These are phyloP conservation scores for Starmerella vaccinii DNA, from an alignment of 805 yeast species.

Conservation along the genomic window DNA sequence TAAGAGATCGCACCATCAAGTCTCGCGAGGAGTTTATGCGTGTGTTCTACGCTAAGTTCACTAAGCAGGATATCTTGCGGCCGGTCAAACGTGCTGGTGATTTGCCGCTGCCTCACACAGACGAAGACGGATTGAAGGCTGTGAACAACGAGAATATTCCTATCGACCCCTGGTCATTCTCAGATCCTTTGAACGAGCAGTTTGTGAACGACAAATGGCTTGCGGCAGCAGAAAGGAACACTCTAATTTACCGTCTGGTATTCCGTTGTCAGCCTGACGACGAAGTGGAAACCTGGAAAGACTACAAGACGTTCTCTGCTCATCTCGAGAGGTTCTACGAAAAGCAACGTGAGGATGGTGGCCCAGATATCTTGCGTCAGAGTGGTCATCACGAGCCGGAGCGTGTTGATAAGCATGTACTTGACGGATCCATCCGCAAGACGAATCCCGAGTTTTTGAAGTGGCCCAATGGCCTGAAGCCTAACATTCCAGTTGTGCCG, in stretches of 20 bases:
- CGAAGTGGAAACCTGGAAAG: conserved; percentile 79
- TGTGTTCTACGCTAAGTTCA: conserved; percentile 23
- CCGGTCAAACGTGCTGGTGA: conserved; percentile 18
- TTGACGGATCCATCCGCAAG: conserved; percentile 14
- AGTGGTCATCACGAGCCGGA: conserved; percentile 25
- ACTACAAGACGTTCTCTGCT: conserved; percentile 58
- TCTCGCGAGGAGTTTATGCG: conserved; percentile 28
- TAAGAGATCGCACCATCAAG: conserved; percentile 15
- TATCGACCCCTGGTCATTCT: conserved; percentile 80
- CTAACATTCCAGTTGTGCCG: background rate
- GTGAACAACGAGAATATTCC: conserved; percentile 34
- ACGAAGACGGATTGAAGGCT: conserved; percentile 24
- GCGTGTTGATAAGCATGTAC: conserved; percentile 21
- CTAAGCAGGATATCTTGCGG: conserved; percentile 18
- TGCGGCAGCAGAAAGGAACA: conserved; percentile 67
- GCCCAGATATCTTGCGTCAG: conserved; percentile 31
- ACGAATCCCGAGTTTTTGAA: conserved; percentile 9
- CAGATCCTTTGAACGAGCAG: conserved; percentile 72
- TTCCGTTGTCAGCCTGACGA: conserved; percentile 96
- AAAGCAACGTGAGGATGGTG: conserved; percentile 47
- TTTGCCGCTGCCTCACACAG: conserved; percentile 21
- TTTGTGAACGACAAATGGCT: conserved; percentile 83
- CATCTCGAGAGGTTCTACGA: conserved; percentile 32
- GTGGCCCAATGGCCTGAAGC: background rate
- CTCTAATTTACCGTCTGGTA: conserved; percentile 67